Conservation (phyloP, 352 stramenopile genomes). For the Phytophthora chlamydospora region DNA sequence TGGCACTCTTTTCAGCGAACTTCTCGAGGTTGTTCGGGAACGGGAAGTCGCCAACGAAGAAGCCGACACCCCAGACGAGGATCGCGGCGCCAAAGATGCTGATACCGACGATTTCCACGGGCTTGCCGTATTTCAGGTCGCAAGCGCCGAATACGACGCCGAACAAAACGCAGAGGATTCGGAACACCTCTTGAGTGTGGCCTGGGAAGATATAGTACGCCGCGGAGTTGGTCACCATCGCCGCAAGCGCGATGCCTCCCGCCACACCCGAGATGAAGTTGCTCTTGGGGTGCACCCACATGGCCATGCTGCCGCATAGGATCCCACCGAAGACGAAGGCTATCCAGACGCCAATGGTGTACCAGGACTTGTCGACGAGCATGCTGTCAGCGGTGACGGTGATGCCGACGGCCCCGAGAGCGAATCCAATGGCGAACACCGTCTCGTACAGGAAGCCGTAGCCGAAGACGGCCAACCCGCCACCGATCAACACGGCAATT, state of each 20-base stretch:
- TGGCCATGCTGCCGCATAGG: constrained; percentile 35
- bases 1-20: constrained; percentile 23
- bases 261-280: constrained; percentile 40
- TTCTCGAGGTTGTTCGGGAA: constrained; percentile 40
- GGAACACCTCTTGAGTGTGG: constrained; percentile 37
- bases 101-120: constrained; percentile 37
- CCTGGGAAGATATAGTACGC: constrained; percentile 40
- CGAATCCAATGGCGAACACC: constrained; percentile 40
- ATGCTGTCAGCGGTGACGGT: constrained; percentile 37
- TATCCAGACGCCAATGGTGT: constrained; percentile 37
- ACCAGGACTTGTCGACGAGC: constrained; percentile 37
- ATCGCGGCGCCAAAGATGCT: constrained; percentile 38
- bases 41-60: constrained; percentile 49
- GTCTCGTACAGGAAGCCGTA: constrained; percentile 44
- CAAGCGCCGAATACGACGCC: constrained; percentile 35
- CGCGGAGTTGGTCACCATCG: constrained; percentile 37
- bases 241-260: constrained; percentile 38
- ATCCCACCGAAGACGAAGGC: constrained; percentile 40
- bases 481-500: constrained; percentile 38
- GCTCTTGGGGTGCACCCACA: constrained; percentile 41
- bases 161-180: constrained; percentile 37
- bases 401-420: constrained; percentile 29
- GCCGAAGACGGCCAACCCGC: constrained; percentile 32
- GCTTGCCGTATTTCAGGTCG: constrained; percentile 38
- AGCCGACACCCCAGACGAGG: constrained; percentile 48